A percentile compares a stretch with the other conserved stretches of the same genome.
These are phyloP conservation scores for Calonectria naviculata DNA, from an alignment of 2,329 filamentous ascomycete species.

Conservation along the genomic window DNA sequence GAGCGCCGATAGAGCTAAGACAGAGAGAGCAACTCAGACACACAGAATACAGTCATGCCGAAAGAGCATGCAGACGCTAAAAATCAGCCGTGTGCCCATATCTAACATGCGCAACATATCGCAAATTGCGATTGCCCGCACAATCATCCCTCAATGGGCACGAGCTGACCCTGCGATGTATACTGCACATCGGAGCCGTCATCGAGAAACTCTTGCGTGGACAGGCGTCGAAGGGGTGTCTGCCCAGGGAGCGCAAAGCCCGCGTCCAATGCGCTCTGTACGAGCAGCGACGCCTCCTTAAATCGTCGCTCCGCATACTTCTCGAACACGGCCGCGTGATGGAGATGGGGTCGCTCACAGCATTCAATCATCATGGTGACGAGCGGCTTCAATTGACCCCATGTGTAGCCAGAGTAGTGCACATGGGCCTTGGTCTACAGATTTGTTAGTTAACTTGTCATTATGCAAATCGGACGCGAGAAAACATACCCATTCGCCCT, in stretches of 20 bases:
- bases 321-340: conserved; percentile 89
- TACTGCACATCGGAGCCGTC: conserved; percentile 41
- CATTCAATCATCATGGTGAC: conserved; percentile 86
- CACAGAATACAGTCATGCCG: conserved; percentile 17
- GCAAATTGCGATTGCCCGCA: conserved; percentile 12
- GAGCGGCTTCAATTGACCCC: conserved; percentile 81
- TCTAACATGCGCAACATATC: conserved; percentile 4
- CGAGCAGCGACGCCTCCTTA: conserved; percentile 85
- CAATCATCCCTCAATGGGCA: conserved; percentile 46
- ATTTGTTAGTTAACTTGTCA: conserved; percentile 47
- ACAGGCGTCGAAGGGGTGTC: conserved; percentile 49
- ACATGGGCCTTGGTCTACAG: conserved; percentile 81
- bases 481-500: conserved; percentile 92
- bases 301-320: conserved; percentile 92
- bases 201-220: conserved; percentile 32
- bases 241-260: conserved; percentile 64
- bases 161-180: conserved; percentile 40
- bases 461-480: too few relatives aligned
- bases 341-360: conserved; percentile 81
- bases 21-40: conserved; percentile 15
- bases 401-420: conserved; percentile 94
- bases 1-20: conserved; percentile 20
- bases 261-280: conserved; percentile 77
- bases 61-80: conserved; percentile 22
- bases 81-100: conserved; percentile 7